Base-by-base conservation (phyloP, 2,329 filamentous ascomycete genomes). In the Exophiala sideris region DNA sequence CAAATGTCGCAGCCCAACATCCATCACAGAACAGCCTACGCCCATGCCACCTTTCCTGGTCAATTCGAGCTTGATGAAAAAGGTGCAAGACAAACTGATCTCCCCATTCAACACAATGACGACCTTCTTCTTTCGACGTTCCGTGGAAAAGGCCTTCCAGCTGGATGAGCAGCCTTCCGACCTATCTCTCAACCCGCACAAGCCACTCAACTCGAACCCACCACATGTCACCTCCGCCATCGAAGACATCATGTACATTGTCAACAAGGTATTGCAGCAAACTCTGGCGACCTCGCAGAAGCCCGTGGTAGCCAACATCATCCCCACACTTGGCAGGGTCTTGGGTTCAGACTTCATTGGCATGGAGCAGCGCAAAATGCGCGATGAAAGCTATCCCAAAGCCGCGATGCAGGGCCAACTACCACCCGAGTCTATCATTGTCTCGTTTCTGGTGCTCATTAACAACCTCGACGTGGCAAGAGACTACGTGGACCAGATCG, bases 221-320 rank as follows among this genome's bases (percentile, higher is more conserved):
- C 94, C 94, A 0, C 95, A 89, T 67, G 96, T 99, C 65, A 92
- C 94, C 40, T 91, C 91, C 1, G 91, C 92, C 0, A 91, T 99
- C 7, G 94, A 99, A 74, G 94, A 96, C 73, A 91, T 97, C 66
- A 97, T 99, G 92, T 99, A 97, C 72, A 96, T 99, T 64, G 89
- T 96, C 68, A 95, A 95, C 68, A 87, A 92, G 47, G 88, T 97
- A 33, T 79, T 97, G 6, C 87, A 95, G 60, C 86, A 92, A 61
- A 88, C 90, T 0, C 77, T 97, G 18, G 87, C 89, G 0, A 97
- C 95, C 0, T 89, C 88, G 2, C 91, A 96, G 68, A 79, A 85
- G 62, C 80, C 86, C 14, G 85, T 96, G 3, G 81, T 95, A 18
- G 83, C 83, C 39, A 88, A 83, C 52, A 88, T 95, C 5, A 74